These are phyloP conservation scores for Sugiyamaella paludigena DNA, from an alignment of 1,139 yeast species.

Conservation along the genomic window DNA sequence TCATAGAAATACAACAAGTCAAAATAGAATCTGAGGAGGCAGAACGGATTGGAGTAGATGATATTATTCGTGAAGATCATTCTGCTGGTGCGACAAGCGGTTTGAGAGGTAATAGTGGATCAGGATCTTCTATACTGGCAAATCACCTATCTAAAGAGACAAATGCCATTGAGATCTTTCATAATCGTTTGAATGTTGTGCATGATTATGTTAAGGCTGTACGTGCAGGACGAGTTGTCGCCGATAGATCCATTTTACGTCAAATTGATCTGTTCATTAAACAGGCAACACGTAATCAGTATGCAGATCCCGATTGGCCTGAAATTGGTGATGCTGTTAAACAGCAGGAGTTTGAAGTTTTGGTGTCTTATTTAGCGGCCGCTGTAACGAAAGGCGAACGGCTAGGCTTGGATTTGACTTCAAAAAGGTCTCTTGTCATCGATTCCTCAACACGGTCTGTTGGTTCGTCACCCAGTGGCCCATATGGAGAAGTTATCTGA, in stretches of 20 bases:
- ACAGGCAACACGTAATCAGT: slow-evolving; percentile 6
- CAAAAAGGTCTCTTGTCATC: neutral
- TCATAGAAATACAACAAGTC: slow-evolving; percentile 15
- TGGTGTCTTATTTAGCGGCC: slow-evolving; percentile 27
- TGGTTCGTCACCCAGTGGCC: too few species aligned
- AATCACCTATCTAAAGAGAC: slow-evolving; percentile 33
- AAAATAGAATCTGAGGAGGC: slow-evolving; percentile 38
- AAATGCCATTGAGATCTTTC: slow-evolving; percentile 35
- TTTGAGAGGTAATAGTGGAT: slow-evolving; percentile 5
- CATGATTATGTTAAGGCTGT: slow-evolving; percentile 29
- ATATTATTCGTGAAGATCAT: slow-evolving; percentile 31
- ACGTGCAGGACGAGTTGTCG: slow-evolving; percentile 18
- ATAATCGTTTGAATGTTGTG: slow-evolving; percentile 29
- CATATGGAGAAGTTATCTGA: too few species aligned
- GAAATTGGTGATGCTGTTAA: slow-evolving; percentile 15
- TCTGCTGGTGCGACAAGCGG: slow-evolving; percentile 4
- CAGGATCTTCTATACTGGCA: slow-evolving; percentile 15
- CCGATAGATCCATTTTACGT: slow-evolving; percentile 29
- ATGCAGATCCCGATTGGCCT: slow-evolving; percentile 1
- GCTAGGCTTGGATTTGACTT: slow-evolving; percentile 2
- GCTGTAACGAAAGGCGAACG: slow-evolving; percentile 26
- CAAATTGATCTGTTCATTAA: slow-evolving; percentile 28
- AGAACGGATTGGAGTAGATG: slow-evolving; percentile 39
- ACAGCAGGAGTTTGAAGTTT: slow-evolving; percentile 28
- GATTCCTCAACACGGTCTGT: neutral